Percentiles rank a stretch among this genome's conserved stretches.
These are phyloP conservation scores for Xylaria sp. DNA, from an alignment of 2,329 filamentous ascomycete species.

Conservation along the genomic window DNA sequence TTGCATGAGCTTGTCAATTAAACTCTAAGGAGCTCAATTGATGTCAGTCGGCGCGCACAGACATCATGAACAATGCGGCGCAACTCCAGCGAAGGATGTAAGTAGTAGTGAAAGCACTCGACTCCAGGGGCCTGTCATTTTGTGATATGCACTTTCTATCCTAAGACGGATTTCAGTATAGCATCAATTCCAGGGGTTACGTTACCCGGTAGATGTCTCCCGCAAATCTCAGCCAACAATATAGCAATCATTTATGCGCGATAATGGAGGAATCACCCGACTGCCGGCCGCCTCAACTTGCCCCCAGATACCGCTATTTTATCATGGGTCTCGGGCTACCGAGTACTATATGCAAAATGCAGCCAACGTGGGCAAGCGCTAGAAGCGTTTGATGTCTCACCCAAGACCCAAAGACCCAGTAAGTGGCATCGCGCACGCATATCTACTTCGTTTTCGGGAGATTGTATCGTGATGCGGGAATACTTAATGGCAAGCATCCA, in stretches of 20 bases:
- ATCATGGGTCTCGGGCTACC: slow-evolving; percentile 32
- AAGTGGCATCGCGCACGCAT: slow-evolving; percentile 25
- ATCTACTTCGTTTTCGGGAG: slow-evolving; percentile 18
- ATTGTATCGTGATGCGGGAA: slow-evolving; percentile 34
- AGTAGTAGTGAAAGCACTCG: slow-evolving; percentile 14
- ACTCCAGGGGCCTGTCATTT: slow-evolving; percentile 25
- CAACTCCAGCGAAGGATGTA: slow-evolving; percentile 13
- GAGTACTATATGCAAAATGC: slow-evolving; percentile 16
- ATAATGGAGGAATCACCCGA: slow-evolving; percentile 35
- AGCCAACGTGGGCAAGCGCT: slow-evolving; percentile 13
- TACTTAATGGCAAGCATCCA: slow-evolving; percentile 25
- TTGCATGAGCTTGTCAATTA: slow-evolving; percentile 12
- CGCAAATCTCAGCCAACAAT: slow-evolving; percentile 40
- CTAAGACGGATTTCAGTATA: slow-evolving; percentile 28
- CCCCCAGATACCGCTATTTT: slow-evolving; percentile 36
- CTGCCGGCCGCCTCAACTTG: slow-evolving; percentile 48
- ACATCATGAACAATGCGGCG: slow-evolving; percentile 13
- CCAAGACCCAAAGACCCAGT: slow-evolving; percentile 21
- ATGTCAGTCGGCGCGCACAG: slow-evolving; percentile 21
- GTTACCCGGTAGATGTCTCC: slow-evolving; percentile 29
- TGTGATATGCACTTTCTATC: slow-evolving; percentile 31
- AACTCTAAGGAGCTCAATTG: slow-evolving; percentile 11
- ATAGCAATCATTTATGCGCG: slow-evolving; percentile 32
- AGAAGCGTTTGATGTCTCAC: slow-evolving; percentile 22
- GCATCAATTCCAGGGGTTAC: slow-evolving; percentile 27